Conservation (phyloP, 805 yeast genomes). For the Suhomyces faveliae region DNA sequence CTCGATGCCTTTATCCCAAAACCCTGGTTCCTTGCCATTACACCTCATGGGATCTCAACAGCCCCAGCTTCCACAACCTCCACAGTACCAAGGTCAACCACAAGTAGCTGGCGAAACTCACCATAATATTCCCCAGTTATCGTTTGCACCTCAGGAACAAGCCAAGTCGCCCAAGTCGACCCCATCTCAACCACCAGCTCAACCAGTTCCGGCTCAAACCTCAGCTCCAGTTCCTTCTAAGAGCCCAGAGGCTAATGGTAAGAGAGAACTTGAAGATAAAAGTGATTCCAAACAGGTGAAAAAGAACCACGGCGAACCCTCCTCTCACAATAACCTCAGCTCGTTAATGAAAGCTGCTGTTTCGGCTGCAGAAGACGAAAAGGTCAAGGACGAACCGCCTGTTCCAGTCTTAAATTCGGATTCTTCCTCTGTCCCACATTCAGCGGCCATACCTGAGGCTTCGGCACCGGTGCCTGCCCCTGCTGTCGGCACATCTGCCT, state of each 20-base stretch:
- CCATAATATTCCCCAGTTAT: constrained; percentile 11
- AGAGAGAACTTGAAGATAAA: constrained; percentile 42
- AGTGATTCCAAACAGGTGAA: constrained; percentile 28
- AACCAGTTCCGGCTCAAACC: constrained; percentile 4
- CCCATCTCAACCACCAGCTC: neutral
- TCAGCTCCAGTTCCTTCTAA: neutral
- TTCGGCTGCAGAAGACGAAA: constrained; percentile 15
- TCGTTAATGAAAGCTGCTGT: constrained; percentile 31
- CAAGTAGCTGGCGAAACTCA: constrained; percentile 11
- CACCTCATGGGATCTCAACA: constrained; percentile 7
- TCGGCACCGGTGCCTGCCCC: constrained; percentile 5
- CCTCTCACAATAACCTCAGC: constrained; percentile 16
- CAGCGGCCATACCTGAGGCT: neutral
- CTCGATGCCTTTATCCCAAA: neutral
- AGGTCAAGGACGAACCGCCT: neutral
- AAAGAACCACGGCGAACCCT: constrained; percentile 17
- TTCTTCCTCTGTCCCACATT: constrained; percentile 1
- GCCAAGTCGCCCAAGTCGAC: constrained; percentile 3
- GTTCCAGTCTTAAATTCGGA: neutral
- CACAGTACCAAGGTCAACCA: constrained; percentile 8
- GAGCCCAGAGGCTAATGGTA: constrained; percentile 10
- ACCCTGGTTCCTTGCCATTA: constrained; percentile 10
- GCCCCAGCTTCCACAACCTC: constrained; percentile 16
- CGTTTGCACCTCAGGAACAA: constrained; percentile 2
- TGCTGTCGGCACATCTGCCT: constrained; percentile 9